Conservation (phyloP, 495 filamentous ascomycete genomes). For the Aspergillus nanangensis region DNA sequence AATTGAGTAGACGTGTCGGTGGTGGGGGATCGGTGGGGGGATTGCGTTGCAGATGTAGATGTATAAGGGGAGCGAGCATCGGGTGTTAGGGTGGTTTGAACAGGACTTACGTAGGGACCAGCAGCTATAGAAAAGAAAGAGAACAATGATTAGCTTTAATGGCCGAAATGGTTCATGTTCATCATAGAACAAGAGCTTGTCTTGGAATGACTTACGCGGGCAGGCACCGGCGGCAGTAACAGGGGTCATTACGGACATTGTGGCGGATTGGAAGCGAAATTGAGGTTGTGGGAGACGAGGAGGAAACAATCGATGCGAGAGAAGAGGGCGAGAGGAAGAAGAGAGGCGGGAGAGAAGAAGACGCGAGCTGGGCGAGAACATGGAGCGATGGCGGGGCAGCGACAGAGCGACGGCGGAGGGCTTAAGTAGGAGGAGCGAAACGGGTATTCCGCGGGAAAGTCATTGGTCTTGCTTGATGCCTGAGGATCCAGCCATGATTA, state of each 20-base stretch:
- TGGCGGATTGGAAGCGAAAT: slow-evolving; percentile 12
- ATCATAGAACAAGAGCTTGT: too few relatives aligned
- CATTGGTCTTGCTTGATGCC: neutral
- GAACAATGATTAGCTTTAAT: slow-evolving; percentile 42
- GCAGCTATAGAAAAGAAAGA: slow-evolving; percentile 33
- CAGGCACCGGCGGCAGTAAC: slow-evolving; percentile 42
- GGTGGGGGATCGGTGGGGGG: neutral
- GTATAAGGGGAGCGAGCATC: slow-evolving; percentile 1
- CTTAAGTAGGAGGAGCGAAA: slow-evolving; percentile 3
- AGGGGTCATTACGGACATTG: slow-evolving; percentile 36
- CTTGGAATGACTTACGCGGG: slow-evolving; percentile 42
- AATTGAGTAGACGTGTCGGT: neutral
- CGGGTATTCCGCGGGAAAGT: slow-evolving; percentile 29
- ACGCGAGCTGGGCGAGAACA: slow-evolving; percentile 24
- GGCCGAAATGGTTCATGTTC: too few relatives aligned
- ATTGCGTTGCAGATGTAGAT: neutral
- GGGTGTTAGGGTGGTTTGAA: too few relatives aligned
- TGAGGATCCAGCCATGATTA: neutral
- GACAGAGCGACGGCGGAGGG: slow-evolving; percentile 13
- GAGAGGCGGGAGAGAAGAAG: slow-evolving; percentile 13
- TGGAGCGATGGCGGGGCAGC: slow-evolving; percentile 14
- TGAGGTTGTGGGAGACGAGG: slow-evolving; percentile 4
- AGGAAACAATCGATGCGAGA: slow-evolving; percentile 17
- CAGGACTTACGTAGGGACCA: slow-evolving; percentile 55
- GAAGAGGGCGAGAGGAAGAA: slow-evolving; percentile 20